These are phyloP conservation scores for Psophocarpus tetragonolobus DNA, from an alignment of 306 rosid genomes.

Conservation along the genomic window DNA sequence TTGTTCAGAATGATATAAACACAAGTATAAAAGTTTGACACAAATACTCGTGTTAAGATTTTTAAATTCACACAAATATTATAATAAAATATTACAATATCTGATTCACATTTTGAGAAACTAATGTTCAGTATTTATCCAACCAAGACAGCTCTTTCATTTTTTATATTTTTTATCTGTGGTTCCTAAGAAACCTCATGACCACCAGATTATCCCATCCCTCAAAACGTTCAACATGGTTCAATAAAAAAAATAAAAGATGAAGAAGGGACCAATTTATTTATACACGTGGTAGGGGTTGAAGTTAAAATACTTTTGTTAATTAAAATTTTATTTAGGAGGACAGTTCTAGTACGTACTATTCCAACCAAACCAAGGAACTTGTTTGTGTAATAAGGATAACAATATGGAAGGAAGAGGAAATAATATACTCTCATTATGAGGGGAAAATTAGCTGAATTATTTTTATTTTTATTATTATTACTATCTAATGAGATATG, in stretches of 20 bases:
- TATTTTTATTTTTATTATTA: neutral
- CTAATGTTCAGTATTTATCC: neutral
- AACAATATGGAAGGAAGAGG: too few relatives aligned
- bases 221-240: neutral
- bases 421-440: neutral
- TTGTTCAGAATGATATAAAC: neutral
- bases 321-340: too few relatives aligned
- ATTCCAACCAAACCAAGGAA: too few relatives aligned
- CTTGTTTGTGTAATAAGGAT: too few relatives aligned
- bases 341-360: too few relatives aligned
- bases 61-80: neutral
- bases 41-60: neutral
- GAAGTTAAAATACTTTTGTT: too few relatives aligned
- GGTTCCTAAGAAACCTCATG: neutral
- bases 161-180: neutral
- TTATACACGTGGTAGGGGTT: neutral
- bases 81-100: neutral
- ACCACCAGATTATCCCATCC: neutral
- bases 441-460: neutral
- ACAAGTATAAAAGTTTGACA: conserved; percentile 8
- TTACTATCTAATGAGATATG: too few relatives aligned
- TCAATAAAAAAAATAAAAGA: neutral
- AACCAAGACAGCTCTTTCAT: neutral
- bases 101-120: neutral
- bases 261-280: neutral